Base-by-base conservation (phyloP, 192 early-diverging fungal species). In the Rhizoclosmatium globosum region DNA sequence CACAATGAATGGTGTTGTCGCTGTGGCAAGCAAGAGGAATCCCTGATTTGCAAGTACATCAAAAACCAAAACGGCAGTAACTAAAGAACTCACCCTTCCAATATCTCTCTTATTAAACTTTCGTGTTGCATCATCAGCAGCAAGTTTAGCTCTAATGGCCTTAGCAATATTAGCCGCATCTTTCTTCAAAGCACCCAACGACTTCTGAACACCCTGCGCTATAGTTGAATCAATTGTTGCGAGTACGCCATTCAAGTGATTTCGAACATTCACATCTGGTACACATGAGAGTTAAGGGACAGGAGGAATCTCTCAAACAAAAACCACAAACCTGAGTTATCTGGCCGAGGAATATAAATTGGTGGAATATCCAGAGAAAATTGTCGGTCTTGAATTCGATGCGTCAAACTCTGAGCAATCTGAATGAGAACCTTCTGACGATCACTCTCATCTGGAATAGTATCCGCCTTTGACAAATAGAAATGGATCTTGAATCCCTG, bases 341-440 rank as follows among this genome's bases (percentile, higher is more conserved):
- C 62, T 11, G 4, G 13, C 3, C 17, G 4, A 11, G 68, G 68
- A 31, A 77, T 60, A 46, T n/a, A 77, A 47, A 77, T 77, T 13
- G 68, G 76, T 31, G 65, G 66, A 15, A 77, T 69, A 67, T 67
- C 61, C 6, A 74, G 72, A 7, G 58, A 61, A 44, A 74, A 74
- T 2, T 74, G 72, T 3, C 72, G 76, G 23, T 77, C 68, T 47
- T 71, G 56, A 39, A 77, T 58, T 13, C 62, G 38, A 41, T 67
- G 62, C 17, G 66, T 77, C 21, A 77, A 50, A 42, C 45, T 72
- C 48, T 77, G 76, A 31, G 76, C 73, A 47, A 75, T 75, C 64
- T 75, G 73, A 64, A 75, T 75, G 11, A 75, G 59, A n/a, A 75
- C 73, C 21, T 45, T 21, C 64, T 75, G 73, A 39, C 73, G 73